These are phyloP conservation scores for Debaryomyces hansenii DNA, from an alignment of 805 yeast species.

Conservation along the genomic window DNA sequence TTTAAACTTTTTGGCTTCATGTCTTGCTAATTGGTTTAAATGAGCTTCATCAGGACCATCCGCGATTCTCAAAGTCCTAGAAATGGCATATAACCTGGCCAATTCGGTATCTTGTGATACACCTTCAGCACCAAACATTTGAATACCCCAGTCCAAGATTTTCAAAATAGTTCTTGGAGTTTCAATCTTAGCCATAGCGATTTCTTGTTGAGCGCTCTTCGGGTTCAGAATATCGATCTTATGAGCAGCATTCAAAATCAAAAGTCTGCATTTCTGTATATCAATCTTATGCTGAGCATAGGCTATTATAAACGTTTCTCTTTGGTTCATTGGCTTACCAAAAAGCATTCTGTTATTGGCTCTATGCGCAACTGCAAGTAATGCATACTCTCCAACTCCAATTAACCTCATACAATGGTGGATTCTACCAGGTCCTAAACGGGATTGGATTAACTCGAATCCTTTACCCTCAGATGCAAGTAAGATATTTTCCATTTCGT, in stretches of 20 bases:
- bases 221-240: slow-evolving; percentile 54
- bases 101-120: slow-evolving; percentile 60
- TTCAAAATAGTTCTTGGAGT: slow-evolving; percentile 56
- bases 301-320: slow-evolving; percentile 50
- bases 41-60: slow-evolving; percentile 75
- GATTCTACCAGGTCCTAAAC: slow-evolving; percentile 69
- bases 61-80: slow-evolving; percentile 60
- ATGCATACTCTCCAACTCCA: slow-evolving; percentile 60
- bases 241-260: slow-evolving; percentile 62
- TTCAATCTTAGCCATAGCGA: slow-evolving; percentile 63
- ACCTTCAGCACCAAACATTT: slow-evolving; percentile 66
- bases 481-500: slow-evolving; percentile 41
- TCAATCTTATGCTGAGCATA: slow-evolving; percentile 56
- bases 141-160: slow-evolving; percentile 62
- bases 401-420: slow-evolving; percentile 69
- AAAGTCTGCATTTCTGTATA: slow-evolving; percentile 51
- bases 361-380: slow-evolving; percentile 47
- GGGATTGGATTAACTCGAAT: slow-evolving; percentile 61
- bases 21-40: slow-evolving; percentile 53
- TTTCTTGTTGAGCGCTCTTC: slow-evolving; percentile 55
- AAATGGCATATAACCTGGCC: slow-evolving; percentile 51
- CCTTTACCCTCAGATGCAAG: slow-evolving; percentile 54
- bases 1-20: slow-evolving; percentile 39
- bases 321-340: slow-evolving; percentile 48
- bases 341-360: slow-evolving; percentile 54